Conservation (phyloP, 208 protist species). For the Trichomonas vaginalis region DNA sequence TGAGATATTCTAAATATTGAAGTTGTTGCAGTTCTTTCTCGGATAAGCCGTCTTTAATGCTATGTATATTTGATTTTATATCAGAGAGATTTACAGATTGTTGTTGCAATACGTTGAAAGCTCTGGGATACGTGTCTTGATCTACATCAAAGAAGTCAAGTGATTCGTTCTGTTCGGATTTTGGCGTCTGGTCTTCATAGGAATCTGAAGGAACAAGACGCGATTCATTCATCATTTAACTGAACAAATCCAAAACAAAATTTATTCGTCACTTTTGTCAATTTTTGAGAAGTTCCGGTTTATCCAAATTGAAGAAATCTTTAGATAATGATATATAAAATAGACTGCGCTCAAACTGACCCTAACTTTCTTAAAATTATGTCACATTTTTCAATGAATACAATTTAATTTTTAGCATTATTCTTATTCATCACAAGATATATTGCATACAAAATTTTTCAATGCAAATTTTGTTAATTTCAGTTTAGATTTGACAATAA, state of each 20-base stretch:
- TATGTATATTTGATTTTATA: background rate
- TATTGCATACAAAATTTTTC: too few species aligned
- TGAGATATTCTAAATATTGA: background rate
- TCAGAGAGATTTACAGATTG: background rate
- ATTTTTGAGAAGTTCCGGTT: too few species aligned
- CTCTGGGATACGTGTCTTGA: background rate
- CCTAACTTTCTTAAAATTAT: too few species aligned
- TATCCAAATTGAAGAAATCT: too few species aligned
- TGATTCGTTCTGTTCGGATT: background rate
- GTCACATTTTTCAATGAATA: too few species aligned
- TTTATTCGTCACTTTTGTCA: background rate
- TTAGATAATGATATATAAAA: too few species aligned
- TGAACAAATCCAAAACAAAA: background rate
- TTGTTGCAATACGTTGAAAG: background rate
- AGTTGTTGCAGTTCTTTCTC: background rate
- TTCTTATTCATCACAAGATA: too few species aligned
- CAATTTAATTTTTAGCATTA: too few species aligned
- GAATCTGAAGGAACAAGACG: background rate
- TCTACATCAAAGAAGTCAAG: background rate
- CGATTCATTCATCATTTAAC: background rate
- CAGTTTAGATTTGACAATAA: too few species aligned
- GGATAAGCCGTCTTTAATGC: background rate
- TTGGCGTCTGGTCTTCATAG: background rate
- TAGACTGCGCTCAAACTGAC: too few species aligned
- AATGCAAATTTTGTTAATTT: too few species aligned